Evolutionary conservation across 2,329 filamentous ascomycete species (phyloP).

Genomic region (Fusarium abutilonis): DNA sequence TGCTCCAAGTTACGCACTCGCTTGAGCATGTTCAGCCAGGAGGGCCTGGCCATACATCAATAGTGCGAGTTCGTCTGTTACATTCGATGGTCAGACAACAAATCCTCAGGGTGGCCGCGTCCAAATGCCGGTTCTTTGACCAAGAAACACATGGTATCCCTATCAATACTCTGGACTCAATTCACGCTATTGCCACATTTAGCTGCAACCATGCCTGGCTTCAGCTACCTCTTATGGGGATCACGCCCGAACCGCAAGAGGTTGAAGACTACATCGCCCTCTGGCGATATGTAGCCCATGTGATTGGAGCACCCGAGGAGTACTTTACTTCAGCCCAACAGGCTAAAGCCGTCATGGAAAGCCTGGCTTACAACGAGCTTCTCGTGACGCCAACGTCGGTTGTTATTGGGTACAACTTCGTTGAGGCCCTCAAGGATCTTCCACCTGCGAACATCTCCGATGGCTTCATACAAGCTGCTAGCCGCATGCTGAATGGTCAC

Average conservation of each 20-base stretch:
- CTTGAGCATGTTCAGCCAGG: conserved; percentile 68
- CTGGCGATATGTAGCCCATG: conserved; percentile 52
- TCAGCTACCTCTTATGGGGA: conserved; percentile 70
- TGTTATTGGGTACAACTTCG: conserved; percentile 52
- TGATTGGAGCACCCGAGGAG: conserved; percentile 45
- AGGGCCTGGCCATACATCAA: conserved; percentile 68
- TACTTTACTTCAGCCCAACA: conserved; percentile 39
- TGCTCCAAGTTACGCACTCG: conserved; percentile 68
- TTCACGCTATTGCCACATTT: conserved; percentile 71
- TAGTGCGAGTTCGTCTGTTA: conserved; percentile 71
- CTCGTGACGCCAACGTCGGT: conserved; percentile 48
- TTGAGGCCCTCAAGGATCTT: conserved; percentile 51
- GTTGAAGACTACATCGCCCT: conserved; percentile 71
- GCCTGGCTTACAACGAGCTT: conserved; percentile 49
- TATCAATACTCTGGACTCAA: conserved; percentile 71
- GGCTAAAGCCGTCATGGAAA: conserved; percentile 50
- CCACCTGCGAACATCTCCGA: conserved; percentile 51
- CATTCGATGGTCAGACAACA: conserved; percentile 71
- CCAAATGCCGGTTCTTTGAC: conserved; percentile 65
- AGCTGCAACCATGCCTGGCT: conserved; percentile 70
- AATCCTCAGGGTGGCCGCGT: conserved; percentile 65
- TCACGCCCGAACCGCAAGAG: conserved; percentile 66
- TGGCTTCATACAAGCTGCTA: conserved; percentile 37
- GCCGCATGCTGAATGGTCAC: conserved; percentile 52
- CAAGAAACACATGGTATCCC: conserved; percentile 68